These are phyloP conservation scores for Nematocida homosporus DNA, from an alignment of 371 early-diverging fungal genomes.

Conservation along the genomic window DNA sequence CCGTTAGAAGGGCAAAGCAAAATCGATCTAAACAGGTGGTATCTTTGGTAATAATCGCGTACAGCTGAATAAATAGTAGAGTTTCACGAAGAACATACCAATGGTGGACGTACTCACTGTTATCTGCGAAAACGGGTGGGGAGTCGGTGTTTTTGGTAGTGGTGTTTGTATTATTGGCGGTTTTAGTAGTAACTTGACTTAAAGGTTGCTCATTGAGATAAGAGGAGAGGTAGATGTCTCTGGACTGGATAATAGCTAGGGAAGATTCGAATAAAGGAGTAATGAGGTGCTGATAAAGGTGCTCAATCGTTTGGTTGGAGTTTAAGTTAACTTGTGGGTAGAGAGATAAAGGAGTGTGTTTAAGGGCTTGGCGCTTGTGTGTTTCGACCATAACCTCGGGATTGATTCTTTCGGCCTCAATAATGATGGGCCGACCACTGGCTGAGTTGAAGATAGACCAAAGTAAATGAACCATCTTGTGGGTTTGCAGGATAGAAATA, in stretches of 20 bases:
- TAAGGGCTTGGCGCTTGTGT: slow-evolving; percentile 12
- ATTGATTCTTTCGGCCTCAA: slow-evolving; percentile 38
- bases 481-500: neutral
- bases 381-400: slow-evolving; percentile 16
- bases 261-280: slow-evolving; percentile 9
- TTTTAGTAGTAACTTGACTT: neutral
- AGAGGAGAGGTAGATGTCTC: slow-evolving; percentile 33
- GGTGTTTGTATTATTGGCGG: no score
- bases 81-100: slow-evolving; percentile 46
- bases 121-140: neutral
- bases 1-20: slow-evolving; percentile 10
- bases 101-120: neutral
- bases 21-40: neutral
- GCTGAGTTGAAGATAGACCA: slow-evolving; percentile 35
- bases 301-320: neutral
- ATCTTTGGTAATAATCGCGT: slow-evolving; percentile 1
- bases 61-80: slow-evolving; percentile 12
- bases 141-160: no score
- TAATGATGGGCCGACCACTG: neutral
- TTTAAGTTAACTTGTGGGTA: neutral
- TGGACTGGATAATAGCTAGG: slow-evolving; percentile 17
- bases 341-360: neutral
- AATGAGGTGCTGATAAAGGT: slow-evolving; percentile 10
- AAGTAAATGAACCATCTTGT: slow-evolving; percentile 19
- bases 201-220: neutral